Evolutionary conservation across 768 basidiomycete genomes (phyloP).

Genomic region (Hemileccinum rubropunctum): DNA sequence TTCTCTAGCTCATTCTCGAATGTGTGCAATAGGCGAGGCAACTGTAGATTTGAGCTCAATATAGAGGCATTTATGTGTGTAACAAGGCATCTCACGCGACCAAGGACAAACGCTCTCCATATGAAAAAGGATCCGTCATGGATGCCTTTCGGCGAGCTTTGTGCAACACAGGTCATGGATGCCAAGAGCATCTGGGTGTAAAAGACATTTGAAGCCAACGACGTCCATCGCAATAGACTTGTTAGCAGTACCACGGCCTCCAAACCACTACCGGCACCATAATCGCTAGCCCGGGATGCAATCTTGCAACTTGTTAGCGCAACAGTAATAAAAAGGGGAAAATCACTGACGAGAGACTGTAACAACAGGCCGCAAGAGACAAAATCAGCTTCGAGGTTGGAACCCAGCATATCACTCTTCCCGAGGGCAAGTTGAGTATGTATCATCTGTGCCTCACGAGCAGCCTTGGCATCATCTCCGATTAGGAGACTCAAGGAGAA

Average conservation of each 20-base stretch:
- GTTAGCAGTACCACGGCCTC: constrained; percentile 55
- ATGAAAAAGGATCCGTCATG: constrained; percentile 37
- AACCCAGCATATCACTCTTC: constrained; percentile 54
- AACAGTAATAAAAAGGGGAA: background rate
- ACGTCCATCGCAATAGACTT: constrained; percentile 56
- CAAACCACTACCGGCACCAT: constrained; percentile 57
- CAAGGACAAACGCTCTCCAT: constrained; percentile 72
- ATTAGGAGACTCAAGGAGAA: constrained; percentile 58
- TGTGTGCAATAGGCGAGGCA: constrained; percentile 55
- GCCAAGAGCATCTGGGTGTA: constrained; percentile 67
- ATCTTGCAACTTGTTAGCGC: constrained; percentile 41
- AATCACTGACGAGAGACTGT: constrained; percentile 53
- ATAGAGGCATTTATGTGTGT: background rate
- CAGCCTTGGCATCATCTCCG: constrained; percentile 66
- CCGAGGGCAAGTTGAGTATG: constrained; percentile 60
- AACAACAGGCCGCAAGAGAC: constrained; percentile 61
- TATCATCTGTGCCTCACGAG: constrained; percentile 71
- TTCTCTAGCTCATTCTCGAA: constrained; percentile 55
- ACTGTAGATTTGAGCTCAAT: constrained; percentile 35
- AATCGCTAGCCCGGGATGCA: constrained; percentile 52
- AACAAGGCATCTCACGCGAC: constrained; percentile 50
- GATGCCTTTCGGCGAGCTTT: constrained; percentile 37
- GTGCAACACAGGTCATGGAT: constrained; percentile 59
- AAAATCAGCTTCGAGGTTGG: constrained; percentile 63
- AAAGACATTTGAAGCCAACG: constrained; percentile 61